Evolutionary conservation across 2,329 filamentous ascomycete species (phyloP), one percentile per base, ranked within the genome.

Genomic region (Scedosporium boydii): DNA sequence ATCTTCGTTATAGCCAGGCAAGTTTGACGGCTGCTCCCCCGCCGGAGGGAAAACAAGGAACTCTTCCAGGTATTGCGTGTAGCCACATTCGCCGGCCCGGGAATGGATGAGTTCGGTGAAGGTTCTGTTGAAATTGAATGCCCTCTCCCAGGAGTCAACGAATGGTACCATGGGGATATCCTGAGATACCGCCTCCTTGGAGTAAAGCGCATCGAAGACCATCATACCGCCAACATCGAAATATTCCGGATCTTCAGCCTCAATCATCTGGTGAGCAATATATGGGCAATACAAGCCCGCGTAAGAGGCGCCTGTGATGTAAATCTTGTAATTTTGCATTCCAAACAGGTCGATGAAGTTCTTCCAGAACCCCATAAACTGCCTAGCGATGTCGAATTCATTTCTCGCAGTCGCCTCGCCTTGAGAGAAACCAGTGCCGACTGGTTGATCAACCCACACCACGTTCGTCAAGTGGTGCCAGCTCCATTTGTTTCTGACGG

Each of bases 381-480:
- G 83, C n/a, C 76, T 73, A 0, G 88, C 87, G 1, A 88, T 79
- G 66, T 91, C 88, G 34, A 84, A 81, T 66, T 91, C 86, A 67
- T 82, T 83, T 3, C 78, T 84, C 9, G 87, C 87, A 0, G 82
- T 88, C 3, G 85, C 78, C 0, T 75, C 82, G 14, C 89, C 89
- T 41, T 83, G 80, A 0, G 85, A 83, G 71, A 89, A 93, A 14
- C 89, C 89, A 0, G 88, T 89, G 34, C 80, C 80, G 10, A 85
- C 75, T 4, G 85, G 86, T 70, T 90, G 87, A 68, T 90, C 89
- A 7, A 89, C 80, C 83, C 86, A 95, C 57, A 95, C 77, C 68
- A 93, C 83, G 72, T 93, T 91, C 61, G 89, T 89, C 42, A 93
- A 74, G 59, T 88, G 88, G 64, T 84, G 83, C 88, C 88, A 93